phyloP scores from a whole-genome alignment of 2,329 filamentous ascomycete species.

The Fonsecaea monophora region DNA sequence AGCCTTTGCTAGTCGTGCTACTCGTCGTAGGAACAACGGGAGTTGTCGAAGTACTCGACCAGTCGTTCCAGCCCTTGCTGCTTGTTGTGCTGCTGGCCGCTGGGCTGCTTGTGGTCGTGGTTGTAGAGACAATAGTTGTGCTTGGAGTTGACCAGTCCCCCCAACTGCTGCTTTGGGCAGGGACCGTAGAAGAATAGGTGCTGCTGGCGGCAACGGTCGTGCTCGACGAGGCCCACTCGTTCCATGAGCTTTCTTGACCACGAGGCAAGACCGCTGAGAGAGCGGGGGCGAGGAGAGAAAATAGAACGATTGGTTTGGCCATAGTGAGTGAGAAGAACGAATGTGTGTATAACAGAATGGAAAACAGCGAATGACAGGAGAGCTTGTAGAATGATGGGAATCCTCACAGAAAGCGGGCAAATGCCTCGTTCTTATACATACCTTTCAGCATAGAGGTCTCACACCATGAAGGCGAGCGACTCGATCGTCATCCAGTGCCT shows the following conservation, averaged over 20 bases:
- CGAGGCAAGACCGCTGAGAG: slow-evolving; percentile 30
- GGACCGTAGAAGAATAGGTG: not conserved
- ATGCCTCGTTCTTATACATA: slow-evolving; percentile 18
- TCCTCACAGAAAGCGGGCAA: not conserved
- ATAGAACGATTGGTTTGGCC: slow-evolving; percentile 33
- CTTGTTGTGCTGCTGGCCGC: not conserved
- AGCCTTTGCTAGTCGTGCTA: slow-evolving; percentile 1
- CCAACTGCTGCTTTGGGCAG: not conserved
- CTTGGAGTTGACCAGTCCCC: slow-evolving; percentile 9
- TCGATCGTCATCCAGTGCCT: slow-evolving; percentile 14
- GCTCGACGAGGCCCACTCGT: slow-evolving; percentile 8
- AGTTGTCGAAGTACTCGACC: slow-evolving; percentile 12
- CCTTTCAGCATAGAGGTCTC: not conserved
- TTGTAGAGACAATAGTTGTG: not conserved
- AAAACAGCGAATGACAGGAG: slow-evolving; percentile 20
- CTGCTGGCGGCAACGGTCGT: slow-evolving; percentile 6
- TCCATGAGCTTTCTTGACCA: slow-evolving; percentile 19
- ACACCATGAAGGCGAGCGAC: not conserved
- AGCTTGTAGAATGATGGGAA: not conserved
- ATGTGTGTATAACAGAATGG: slow-evolving; percentile 16
- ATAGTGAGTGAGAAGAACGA: slow-evolving; percentile 29
- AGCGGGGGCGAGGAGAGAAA: slow-evolving; percentile 32
- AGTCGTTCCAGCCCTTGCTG: slow-evolving; percentile 12
- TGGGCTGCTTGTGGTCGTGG: not conserved
- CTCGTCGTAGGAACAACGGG: slow-evolving; percentile 8